A percentile compares a stretch with the other conserved stretches of the same genome.
phyloP scores from a whole-genome alignment of 169 alveolate genomes.

The Cryptosporidium parvum region DNA sequence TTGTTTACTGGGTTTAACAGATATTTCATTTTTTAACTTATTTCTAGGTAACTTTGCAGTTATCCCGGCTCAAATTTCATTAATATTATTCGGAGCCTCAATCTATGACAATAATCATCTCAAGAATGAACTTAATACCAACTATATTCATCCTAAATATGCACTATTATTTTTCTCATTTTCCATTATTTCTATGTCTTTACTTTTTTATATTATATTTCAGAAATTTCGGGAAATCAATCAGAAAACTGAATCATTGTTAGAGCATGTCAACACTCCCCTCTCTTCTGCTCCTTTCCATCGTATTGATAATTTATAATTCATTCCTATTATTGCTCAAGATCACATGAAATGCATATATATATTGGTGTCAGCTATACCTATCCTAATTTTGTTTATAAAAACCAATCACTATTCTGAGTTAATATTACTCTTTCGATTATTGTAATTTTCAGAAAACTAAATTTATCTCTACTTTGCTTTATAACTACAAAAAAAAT shows the following conservation, averaged over 20 bases:
- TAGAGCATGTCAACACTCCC: background rate
- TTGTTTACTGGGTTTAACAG: slow-evolving; percentile 54
- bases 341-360: background rate
- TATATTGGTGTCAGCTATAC: background rate
- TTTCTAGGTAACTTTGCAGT: slow-evolving; percentile 44
- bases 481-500: too few relatives aligned
- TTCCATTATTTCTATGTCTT: background rate
- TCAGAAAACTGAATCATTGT: background rate
- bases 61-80: slow-evolving; percentile 20
- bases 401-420: too few relatives aligned
- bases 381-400: background rate
- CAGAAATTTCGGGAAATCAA: slow-evolving; percentile 7
- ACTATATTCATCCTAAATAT: slow-evolving; percentile 12
- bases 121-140: background rate
- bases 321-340: background rate
- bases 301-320: background rate
- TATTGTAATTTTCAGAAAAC: too few relatives aligned
- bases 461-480: too few relatives aligned
- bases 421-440: too few relatives aligned
- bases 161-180: background rate
- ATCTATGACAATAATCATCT: background rate
- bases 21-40: background rate
- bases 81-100: slow-evolving; percentile 21
- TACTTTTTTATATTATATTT: slow-evolving; percentile 11
- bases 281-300: background rate